A percentile compares a stretch with the other conserved stretches of the same genome.
Conservation (phyloP, 495 filamentous ascomycete species). For the Penicillium ochrochloron region DNA sequence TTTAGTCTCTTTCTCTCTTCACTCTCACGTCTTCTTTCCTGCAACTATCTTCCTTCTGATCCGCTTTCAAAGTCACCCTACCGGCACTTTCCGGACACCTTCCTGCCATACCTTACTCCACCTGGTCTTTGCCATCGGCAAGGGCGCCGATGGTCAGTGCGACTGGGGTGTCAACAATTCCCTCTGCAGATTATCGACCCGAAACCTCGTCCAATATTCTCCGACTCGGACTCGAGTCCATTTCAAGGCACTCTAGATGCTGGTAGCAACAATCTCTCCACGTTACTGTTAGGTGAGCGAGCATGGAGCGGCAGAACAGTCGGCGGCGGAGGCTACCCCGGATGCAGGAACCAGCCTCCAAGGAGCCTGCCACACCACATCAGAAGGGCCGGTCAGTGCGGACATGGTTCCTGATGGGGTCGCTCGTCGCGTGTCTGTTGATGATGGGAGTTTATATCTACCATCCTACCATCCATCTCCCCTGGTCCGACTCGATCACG, state of each 20-base stretch:
- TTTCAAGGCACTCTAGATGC: neutral
- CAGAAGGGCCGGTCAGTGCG: slow-evolving; percentile 12
- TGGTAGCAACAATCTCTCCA: neutral
- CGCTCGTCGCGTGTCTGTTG: slow-evolving; percentile 22
- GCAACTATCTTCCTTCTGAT: neutral
- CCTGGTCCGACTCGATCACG: neutral
- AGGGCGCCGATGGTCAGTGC: slow-evolving; percentile 8
- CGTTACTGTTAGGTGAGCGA: neutral
- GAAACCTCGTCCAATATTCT: neutral
- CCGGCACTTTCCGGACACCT: neutral
- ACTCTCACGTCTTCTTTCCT: neutral
- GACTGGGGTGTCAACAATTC: neutral
- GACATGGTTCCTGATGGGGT: slow-evolving; percentile 14
- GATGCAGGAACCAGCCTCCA: slow-evolving; percentile 4
- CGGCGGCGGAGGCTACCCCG: slow-evolving; percentile 15
- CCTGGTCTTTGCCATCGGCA: neutral
- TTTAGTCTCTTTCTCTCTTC: neutral
- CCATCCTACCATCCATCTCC: slow-evolving; percentile 5
- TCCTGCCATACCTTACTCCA: slow-evolving; percentile 7
- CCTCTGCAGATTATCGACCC: neutral
- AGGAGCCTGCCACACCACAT: slow-evolving; percentile 2
- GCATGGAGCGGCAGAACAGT: slow-evolving; percentile 21
- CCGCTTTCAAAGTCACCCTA: slow-evolving; percentile 8
- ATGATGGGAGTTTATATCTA: slow-evolving; percentile 26
- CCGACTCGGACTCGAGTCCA: neutral